Percentiles rank a stretch among this genome's conserved stretches.
Conservation (phyloP, 75 land plant genomes). For the Cryptomeria japonica region DNA sequence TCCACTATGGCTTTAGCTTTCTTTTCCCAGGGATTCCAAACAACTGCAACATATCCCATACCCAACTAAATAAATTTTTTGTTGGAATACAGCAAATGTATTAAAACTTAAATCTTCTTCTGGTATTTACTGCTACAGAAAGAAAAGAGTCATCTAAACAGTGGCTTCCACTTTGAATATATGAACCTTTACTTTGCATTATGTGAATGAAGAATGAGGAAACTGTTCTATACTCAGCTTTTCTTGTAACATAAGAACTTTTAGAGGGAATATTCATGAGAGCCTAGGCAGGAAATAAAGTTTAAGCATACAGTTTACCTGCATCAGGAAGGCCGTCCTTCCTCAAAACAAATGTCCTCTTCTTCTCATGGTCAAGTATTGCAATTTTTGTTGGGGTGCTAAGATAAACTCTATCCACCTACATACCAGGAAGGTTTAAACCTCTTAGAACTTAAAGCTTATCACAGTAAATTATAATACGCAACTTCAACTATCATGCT, state of each 20-base stretch:
- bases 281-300: background rate
- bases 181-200: background rate
- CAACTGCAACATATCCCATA: slow-evolving; percentile 41
- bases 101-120: background rate
- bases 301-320: slow-evolving; percentile 33
- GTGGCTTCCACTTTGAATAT: background rate
- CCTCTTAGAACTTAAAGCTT: background rate
- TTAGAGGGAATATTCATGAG: background rate
- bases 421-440: background rate
- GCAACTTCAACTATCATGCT: background rate
- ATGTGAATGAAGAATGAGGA: background rate
- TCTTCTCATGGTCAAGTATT: slow-evolving; percentile 81
- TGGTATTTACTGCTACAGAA: background rate
- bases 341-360: slow-evolving; percentile 71
- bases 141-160: background rate
- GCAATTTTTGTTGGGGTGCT: slow-evolving; percentile 88
- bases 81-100: background rate
- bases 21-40: slow-evolving; percentile 98
- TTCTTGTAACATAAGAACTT: background rate
- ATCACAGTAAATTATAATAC: background rate
- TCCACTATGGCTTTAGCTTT: slow-evolving; percentile 84
- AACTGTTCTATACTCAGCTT: background rate
- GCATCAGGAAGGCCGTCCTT: slow-evolving; percentile 92
- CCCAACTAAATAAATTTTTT: background rate
- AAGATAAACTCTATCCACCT: slow-evolving; percentile 79